These are phyloP conservation scores for Kokia cookei DNA, from an alignment of 441 rosid species.

Conservation along the genomic window DNA sequence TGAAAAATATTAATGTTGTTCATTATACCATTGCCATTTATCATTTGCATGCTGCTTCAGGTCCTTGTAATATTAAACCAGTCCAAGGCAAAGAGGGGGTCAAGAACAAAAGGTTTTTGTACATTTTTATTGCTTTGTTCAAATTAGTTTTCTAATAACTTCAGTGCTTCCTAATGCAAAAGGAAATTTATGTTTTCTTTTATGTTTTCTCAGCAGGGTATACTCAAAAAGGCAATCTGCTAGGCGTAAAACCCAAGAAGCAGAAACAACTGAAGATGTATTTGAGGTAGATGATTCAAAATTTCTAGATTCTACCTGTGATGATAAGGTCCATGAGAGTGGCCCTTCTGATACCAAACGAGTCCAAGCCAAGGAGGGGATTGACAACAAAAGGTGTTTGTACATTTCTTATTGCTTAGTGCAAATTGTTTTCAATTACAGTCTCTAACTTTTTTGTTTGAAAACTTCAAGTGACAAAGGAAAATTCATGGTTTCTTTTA, in stretches of 20 bases:
- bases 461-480: not conserved
- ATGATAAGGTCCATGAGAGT: not conserved
- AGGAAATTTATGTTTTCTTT: not conserved
- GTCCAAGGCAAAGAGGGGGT: constrained; percentile 21
- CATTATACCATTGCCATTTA: not conserved
- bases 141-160: not conserved
- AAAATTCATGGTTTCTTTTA: not conserved
- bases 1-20: not conserved
- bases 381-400: not conserved
- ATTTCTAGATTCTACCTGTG: not conserved
- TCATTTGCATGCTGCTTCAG: constrained; percentile 22
- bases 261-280: not conserved
- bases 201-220: not conserved
- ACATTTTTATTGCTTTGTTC: not conserved
- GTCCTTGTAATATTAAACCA: constrained; percentile 12
- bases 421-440: not conserved
- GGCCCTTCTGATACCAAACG: not conserved
- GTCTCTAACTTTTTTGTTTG: not conserved
- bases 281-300: not conserved
- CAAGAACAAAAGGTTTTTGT: constrained; percentile 23
- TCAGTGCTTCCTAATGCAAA: not conserved
- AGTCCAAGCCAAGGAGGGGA: not conserved
- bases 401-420: not conserved
- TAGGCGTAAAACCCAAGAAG: not conserved
- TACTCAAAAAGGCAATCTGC: not conserved